Percentiles rank a stretch among this genome's conserved stretches.
These are phyloP conservation scores for Sordaria brevicollis DNA, from an alignment of 495 filamentous ascomycete species.

Conservation along the genomic window DNA sequence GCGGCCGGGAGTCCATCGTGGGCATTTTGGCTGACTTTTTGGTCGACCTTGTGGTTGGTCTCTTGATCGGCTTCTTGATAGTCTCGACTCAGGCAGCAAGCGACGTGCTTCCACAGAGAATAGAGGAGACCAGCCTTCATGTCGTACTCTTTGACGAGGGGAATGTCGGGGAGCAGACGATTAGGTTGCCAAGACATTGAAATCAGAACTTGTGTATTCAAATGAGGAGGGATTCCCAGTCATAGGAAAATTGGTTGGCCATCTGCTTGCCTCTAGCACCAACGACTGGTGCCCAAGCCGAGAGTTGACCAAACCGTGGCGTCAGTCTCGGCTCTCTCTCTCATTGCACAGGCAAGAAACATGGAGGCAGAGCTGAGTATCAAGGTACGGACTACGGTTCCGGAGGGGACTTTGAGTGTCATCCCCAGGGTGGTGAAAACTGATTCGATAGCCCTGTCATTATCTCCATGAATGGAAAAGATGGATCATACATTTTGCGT, in stretches of 20 bases:
- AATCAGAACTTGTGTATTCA: neutral
- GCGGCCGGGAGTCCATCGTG: neutral
- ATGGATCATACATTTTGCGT: no score
- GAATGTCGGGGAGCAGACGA: neutral
- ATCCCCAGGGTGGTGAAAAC: no score
- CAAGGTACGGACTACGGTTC: no score
- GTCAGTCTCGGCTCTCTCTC: neutral
- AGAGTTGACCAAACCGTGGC: neutral
- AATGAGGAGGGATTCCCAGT: neutral
- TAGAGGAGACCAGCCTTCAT: neutral
- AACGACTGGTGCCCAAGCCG: neutral
- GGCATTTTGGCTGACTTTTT: no score
- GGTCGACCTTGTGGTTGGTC: no score
- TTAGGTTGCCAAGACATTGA: neutral
- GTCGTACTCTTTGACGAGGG: neutral
- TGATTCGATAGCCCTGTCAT: no score
- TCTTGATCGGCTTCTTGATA: neutral
- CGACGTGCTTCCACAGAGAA: neutral
- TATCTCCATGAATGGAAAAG: no score
- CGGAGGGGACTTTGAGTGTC: no score
- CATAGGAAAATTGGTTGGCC: neutral
- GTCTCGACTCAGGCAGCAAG: neutral
- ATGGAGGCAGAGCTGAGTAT: neutral
- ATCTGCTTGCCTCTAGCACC: neutral
- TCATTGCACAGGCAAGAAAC: neutral